phyloP scores from a whole-genome alignment of 495 filamentous ascomycete species.

The Aspergillus coremiiformis region DNA sequence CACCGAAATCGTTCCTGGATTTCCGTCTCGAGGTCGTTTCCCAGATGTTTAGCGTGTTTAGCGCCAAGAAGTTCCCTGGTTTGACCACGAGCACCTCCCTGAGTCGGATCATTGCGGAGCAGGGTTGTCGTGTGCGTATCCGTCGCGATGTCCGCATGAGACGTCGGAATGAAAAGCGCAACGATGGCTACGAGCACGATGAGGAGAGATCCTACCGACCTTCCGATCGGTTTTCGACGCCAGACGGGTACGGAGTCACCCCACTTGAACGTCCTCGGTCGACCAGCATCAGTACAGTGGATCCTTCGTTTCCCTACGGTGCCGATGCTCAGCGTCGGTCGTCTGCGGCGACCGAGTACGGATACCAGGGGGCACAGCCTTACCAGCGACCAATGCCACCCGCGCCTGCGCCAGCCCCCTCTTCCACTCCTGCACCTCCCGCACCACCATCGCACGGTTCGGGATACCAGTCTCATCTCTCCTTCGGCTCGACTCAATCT shows the following conservation, averaged over 20 bases:
- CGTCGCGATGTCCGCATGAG: conserved; percentile 96
- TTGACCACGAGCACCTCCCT: conserved; percentile 82
- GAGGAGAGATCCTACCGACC: conserved; percentile 57
- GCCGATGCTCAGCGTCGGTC: conserved; percentile 42
- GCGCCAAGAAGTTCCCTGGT: conserved; percentile 98
- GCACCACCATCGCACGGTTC: conserved; percentile 17
- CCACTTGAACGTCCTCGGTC: conserved; percentile 59
- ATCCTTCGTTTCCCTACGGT: conserved; percentile 30
- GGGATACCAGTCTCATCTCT: conserved; percentile 34
- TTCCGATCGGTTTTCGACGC: conserved; percentile 52
- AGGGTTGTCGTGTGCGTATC: conserved; percentile 95
- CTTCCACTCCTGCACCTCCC: conserved; percentile 16
- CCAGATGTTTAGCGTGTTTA: conserved; percentile 79
- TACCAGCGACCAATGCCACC: conserved; percentile 31
- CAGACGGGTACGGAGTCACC: conserved; percentile 37
- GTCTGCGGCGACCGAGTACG: conserved; percentile 50
- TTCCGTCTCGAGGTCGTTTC: conserved; percentile 91
- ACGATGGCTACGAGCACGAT: conserved; percentile 56
- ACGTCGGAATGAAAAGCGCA: conserved; percentile 67
- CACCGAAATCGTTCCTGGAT: conserved; percentile 41
- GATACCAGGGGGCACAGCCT: conserved; percentile 31
- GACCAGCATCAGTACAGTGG: conserved; percentile 62
- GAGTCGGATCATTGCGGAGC: conserved; percentile 88
- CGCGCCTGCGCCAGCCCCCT: conserved; percentile 22
- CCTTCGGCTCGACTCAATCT: conserved; percentile 35